A percentile compares a stretch with the other conserved stretches of the same genome.
Conservation (phyloP, 2,329 filamentous ascomycete species). For the Pestalotiopsis sp. region DNA sequence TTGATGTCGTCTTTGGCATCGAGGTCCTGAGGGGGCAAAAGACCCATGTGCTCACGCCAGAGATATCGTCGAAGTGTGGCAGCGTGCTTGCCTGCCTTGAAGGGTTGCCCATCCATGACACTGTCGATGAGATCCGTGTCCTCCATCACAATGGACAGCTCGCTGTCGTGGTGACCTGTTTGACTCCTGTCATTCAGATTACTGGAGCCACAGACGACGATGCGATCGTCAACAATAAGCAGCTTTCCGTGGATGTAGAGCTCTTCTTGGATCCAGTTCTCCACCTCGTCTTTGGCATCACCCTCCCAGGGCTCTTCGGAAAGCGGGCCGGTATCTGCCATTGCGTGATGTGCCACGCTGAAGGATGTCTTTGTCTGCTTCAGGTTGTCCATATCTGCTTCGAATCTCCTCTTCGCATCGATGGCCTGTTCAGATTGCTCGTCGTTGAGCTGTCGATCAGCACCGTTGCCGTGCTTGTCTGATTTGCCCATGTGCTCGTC, state of each 20-base stretch:
- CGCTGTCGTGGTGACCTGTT: constrained; percentile 84
- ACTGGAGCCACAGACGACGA: constrained; percentile 81
- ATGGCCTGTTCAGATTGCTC: constrained; percentile 35
- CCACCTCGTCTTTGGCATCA: constrained; percentile 71
- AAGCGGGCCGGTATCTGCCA: constrained; percentile 65
- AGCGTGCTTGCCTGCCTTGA: constrained; percentile 78
- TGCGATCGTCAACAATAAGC: constrained; percentile 82
- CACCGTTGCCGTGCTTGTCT: constrained; percentile 21
- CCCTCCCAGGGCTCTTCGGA: constrained; percentile 77
- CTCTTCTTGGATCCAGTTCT: constrained; percentile 93
- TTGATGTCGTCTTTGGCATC: constrained; percentile 67
- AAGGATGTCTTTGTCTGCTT: constrained; percentile 38
- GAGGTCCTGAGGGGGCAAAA: constrained; percentile 72
- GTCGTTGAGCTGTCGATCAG: constrained; percentile 28
- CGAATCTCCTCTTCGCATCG: constrained; percentile 53
- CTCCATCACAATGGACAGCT: constrained; percentile 87
- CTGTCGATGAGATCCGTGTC: constrained; percentile 72
- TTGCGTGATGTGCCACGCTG: constrained; percentile 75
- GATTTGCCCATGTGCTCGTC: constrained; percentile 50
- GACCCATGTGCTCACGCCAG: constrained; percentile 87
- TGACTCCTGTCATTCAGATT: constrained; percentile 94
- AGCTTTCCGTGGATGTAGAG: constrained; percentile 94
- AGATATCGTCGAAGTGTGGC: constrained; percentile 78
- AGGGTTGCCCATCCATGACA: constrained; percentile 77
- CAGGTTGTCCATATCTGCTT: constrained; percentile 42